A percentile compares a stretch with the other conserved stretches of the same genome.
These are phyloP conservation scores for Perkinsus chesapeaki DNA, from an alignment of 169 alveolate genomes.

Conservation along the genomic window DNA sequence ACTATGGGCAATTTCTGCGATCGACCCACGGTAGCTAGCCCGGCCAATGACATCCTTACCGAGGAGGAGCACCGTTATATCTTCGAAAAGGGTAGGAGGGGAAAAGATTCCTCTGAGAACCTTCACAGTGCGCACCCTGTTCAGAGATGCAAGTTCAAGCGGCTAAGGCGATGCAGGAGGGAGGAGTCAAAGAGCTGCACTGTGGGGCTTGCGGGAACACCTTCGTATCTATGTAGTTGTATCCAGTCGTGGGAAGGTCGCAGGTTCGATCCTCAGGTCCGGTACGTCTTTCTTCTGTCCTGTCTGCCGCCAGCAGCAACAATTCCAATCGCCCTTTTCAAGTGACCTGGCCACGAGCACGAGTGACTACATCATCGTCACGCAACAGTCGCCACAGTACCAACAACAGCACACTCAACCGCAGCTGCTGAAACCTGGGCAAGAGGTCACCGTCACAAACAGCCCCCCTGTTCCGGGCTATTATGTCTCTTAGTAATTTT, in stretches of 20 bases:
- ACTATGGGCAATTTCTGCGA: neutral
- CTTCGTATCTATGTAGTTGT: neutral
- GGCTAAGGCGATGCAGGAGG: neutral
- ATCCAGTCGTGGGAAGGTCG: too few species aligned
- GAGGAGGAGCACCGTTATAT: neutral
- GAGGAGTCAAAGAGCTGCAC: neutral
- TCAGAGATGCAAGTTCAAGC: neutral
- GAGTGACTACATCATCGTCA: neutral
- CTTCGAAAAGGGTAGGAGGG: neutral
- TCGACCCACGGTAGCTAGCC: neutral
- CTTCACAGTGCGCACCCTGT: neutral
- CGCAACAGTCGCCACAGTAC: neutral
- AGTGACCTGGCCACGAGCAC: neutral
- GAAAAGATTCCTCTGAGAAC: neutral
- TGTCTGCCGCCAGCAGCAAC: neutral
- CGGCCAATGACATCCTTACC: neutral
- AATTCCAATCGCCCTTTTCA: neutral
- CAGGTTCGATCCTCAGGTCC: slow-evolving; percentile 6
- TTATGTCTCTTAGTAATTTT: too few species aligned
- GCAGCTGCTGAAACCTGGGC: neutral
- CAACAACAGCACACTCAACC: neutral
- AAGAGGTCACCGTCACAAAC: neutral
- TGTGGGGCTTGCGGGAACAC: neutral
- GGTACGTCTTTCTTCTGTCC: neutral
- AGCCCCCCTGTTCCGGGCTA: too few species aligned